Conservation (phyloP, 116 monocot species). For the Dioscorea cayenensis region DNA sequence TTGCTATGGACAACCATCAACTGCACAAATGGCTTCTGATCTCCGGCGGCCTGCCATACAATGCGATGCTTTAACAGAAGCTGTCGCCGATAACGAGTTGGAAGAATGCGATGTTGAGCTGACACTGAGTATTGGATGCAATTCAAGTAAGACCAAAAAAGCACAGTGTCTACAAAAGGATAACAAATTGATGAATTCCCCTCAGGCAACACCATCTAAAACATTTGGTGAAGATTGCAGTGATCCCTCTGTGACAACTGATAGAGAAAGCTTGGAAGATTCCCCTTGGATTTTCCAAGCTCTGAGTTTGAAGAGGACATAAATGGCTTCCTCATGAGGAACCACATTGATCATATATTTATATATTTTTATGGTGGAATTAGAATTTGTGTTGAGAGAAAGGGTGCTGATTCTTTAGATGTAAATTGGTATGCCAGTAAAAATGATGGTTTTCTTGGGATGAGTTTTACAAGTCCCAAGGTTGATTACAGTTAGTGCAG, state of each 20-base stretch:
- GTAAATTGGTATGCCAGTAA: not conserved
- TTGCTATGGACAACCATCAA: not conserved
- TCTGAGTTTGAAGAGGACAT: not conserved
- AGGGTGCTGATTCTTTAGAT: not conserved
- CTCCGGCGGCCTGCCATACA: conserved; percentile 4
- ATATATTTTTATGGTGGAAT: not conserved
- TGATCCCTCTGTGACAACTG: not conserved
- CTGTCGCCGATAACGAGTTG: not conserved
- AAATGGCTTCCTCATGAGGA: not conserved
- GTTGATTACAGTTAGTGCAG: not conserved
- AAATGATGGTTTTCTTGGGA: not conserved
- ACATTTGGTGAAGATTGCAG: not conserved
- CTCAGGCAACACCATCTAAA: not conserved
- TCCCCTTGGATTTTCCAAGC: not conserved
- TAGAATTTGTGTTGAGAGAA: not conserved
- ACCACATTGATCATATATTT: not conserved
- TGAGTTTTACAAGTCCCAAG: not conserved
- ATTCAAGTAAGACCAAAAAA: not conserved
- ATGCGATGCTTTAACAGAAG: too few species aligned
- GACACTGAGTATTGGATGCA: conserved; percentile 32
- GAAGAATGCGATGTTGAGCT: conserved; percentile 39
- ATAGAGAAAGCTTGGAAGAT: not conserved
- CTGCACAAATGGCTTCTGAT: not conserved
- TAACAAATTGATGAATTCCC: not conserved
- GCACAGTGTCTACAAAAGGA: not conserved